Evolutionary conservation across 805 yeast species (phyloP), one percentile per base, ranked within the genome.

Genomic region (Yueomyces sinensis): DNA sequence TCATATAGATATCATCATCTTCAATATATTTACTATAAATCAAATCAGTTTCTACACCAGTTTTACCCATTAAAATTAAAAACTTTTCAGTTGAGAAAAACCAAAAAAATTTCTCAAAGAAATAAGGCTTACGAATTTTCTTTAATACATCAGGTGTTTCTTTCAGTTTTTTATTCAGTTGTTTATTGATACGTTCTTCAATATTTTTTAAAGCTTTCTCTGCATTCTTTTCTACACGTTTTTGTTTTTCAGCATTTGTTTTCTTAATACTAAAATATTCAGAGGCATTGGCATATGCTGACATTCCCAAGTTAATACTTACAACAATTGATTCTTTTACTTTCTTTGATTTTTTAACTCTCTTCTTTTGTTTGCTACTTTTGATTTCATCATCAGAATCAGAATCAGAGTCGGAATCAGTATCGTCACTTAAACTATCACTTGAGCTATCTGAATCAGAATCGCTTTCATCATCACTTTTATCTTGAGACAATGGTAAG

Each of bases 51-150:
- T 89, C 97, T 4, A 72, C 54, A 17, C 66, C 70, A 51, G 91
- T 95, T 42, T 84, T 74, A 2, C 96, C 97, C 32, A 87, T 84
- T 36, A 91, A 56, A 38, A 93, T 81, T 33, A 91, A 59, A 49
- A 81, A 86, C 0, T 91, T 87, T 50, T 89, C 97, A 43, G 78
- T 75, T 0, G 95, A 72, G n/a, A 87, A 64, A 50, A 91, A 91
- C 98, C 98, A 91, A 49, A 68, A 74, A 55, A 78, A 89, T 56
- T 89, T 91, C 52, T 91, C 98, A 61, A 91, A 91, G 82, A 95
- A 87, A 51, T 65, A 77, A 32, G 83, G 84, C 4, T 71, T 65
- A 32, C 96, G 68, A 23, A 81, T 61, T 27, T 70, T 74, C 41
- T 71, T 76, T 25, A 66, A 54, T 4, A 64, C 65, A 32, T 66